These are phyloP conservation scores for Ceratocystis albifundus DNA, from an alignment of 2,329 filamentous ascomycete genomes.

Conservation along the genomic window DNA sequence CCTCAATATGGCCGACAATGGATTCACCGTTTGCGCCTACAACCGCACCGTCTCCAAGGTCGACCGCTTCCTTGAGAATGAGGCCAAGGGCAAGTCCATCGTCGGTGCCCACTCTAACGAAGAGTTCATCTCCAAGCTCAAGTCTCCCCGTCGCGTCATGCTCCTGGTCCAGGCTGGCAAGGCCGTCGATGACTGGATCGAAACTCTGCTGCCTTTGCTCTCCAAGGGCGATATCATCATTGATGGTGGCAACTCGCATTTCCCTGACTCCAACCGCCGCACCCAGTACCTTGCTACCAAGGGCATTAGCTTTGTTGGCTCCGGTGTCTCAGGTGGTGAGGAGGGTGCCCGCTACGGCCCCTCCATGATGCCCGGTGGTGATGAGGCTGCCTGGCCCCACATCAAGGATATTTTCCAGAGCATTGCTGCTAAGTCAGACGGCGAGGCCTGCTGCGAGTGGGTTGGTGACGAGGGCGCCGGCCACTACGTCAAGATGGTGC, in stretches of 20 bases:
- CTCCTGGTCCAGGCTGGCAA: slow-evolving; percentile 97
- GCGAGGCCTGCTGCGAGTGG: slow-evolving; percentile 98
- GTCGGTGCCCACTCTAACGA: slow-evolving; percentile 85
- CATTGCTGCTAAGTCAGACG: slow-evolving; percentile 94
- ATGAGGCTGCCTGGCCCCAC: slow-evolving; percentile 93
- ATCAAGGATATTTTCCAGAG: slow-evolving; percentile 99
- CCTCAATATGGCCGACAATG: slow-evolving; percentile 77
- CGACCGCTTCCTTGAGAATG: slow-evolving; percentile 81
- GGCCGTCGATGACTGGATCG: slow-evolving; percentile 97
- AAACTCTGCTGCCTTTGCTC: slow-evolving; percentile 75
- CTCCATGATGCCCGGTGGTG: slow-evolving; percentile 96
- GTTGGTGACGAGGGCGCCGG: slow-evolving; percentile 98
- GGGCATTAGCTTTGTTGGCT: slow-evolving; percentile 90
- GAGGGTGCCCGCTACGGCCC: slow-evolving; percentile 97
- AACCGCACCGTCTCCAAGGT: slow-evolving; percentile 99
- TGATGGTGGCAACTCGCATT: slow-evolving; percentile 98
- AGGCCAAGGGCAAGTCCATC: slow-evolving; percentile 90
- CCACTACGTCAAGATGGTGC: slow-evolving; percentile 99
- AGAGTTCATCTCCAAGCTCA: slow-evolving; percentile 94
- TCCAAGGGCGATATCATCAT: slow-evolving; percentile 95
- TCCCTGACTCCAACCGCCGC: slow-evolving; percentile 96
- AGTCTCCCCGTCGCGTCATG: slow-evolving; percentile 95
- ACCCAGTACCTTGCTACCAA: slow-evolving; percentile 76
- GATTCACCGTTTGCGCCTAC: slow-evolving; percentile 95
- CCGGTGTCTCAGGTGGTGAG: slow-evolving; percentile 97